These are phyloP conservation scores for Saccharum officinarum DNA, from an alignment of 176 grass and related monocot genomes.

Conservation along the genomic window DNA sequence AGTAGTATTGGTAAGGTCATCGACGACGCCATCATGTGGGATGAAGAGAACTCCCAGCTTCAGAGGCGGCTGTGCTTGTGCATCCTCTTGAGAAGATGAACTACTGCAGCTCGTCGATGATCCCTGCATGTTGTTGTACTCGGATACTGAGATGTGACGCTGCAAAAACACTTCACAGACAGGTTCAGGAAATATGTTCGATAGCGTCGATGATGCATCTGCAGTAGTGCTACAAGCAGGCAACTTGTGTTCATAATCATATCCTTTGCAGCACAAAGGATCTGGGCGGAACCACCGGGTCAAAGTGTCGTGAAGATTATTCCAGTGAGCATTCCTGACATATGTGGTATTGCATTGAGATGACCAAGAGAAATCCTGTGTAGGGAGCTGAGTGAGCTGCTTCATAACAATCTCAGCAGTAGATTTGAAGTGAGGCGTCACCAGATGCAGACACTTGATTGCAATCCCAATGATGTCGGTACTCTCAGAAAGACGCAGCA, in stretches of 20 bases:
- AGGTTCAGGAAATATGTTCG: neutral
- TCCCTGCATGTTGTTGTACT: neutral
- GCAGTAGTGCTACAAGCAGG: neutral
- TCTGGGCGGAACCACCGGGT: neutral
- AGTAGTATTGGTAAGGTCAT: neutral
- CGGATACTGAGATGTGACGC: neutral
- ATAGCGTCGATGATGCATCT: neutral
- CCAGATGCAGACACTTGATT: neutral
- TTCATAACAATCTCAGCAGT: neutral
- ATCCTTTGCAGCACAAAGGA: constrained; percentile 3
- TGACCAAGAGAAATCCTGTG: constrained; percentile 15
- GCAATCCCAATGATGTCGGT: no score
- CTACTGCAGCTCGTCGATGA: no score
- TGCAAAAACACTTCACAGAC: neutral
- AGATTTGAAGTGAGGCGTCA: constrained; percentile 25
- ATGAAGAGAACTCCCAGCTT: neutral
- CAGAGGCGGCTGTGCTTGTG: neutral
- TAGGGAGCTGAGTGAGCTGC: neutral
- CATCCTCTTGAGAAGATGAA: no score
- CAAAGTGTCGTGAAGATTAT: neutral
- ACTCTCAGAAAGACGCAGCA: neutral
- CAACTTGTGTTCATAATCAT: neutral
- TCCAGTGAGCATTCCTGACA: neutral
- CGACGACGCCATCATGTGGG: neutral
- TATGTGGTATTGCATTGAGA: neutral